Evolutionary conservation across 1,284 basidiomycete genomes (phyloP), one percentile per base, ranked within the genome.

Genomic region (Pisolithus thermaeus): DNA sequence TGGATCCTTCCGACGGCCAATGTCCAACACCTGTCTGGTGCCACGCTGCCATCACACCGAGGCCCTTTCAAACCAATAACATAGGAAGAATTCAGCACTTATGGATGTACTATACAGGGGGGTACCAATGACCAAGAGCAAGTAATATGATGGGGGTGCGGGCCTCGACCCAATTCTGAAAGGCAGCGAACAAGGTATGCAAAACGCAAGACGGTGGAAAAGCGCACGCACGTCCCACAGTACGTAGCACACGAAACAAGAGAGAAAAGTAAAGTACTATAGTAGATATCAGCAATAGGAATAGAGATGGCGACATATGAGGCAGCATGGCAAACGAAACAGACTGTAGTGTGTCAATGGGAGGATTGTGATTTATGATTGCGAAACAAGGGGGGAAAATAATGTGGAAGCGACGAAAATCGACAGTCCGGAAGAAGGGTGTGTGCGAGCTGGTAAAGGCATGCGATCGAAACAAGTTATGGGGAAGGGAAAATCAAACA

Each of bases 401-500:
- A 66, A 61, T 59, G 56, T 61, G 65, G 52, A 39, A 66, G 57
- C 61, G 62, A 36, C 47, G 38, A 50, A 27, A 49, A 9, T 49
- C 35, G 53, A 50, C 52, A 54, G 54, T 55, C 54, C 54, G 39
- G 44, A 50, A 39, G 44, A 50, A 46, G 30, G 20, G 25, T 43
- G 41, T 36, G 16, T 40, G 47, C 20, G 35, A 46, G 32, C 49
- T 32, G 43, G 47, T 35, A 39, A 45, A 27, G 61, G 54, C 54
- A 69, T 67, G 64, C 60, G 48, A 51, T 58, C 64, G 53, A 56
- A 60, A 35, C 59, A 53, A 52, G 54, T 42, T 52, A 57, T 66
- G 63, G 58, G 54, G 52, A 55, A 61, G 52, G 56, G 51, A 61
- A 65, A 66, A 65, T 67, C 61, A 56, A 67, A 61, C 67, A 61